Evolutionary conservation across 2,329 filamentous ascomycete genomes (phyloP).

Genomic region (Graphiopsis chlorocephala): DNA sequence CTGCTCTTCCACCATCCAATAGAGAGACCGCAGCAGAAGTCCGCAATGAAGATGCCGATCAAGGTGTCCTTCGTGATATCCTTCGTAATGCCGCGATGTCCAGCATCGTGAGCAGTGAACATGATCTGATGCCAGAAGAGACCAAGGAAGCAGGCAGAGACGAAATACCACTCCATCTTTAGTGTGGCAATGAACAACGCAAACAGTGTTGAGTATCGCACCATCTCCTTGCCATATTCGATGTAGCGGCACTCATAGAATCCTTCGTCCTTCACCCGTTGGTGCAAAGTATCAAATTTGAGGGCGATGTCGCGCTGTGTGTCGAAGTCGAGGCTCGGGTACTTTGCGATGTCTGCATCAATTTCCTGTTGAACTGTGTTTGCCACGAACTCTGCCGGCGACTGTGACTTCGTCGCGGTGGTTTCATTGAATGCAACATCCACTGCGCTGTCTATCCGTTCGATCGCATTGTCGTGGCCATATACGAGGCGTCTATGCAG

Average conservation of each 20-base stretch:
- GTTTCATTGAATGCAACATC: background rate
- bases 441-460: conserved; percentile 7
- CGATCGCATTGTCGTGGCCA: background rate
- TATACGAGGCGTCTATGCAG: background rate
- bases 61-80: conserved; percentile 58
- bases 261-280: conserved; percentile 54
- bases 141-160: conserved; percentile 59
- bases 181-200: conserved; percentile 48
- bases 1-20: conserved; percentile 68
- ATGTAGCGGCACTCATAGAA: conserved; percentile 59
- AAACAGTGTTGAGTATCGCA: conserved; percentile 56
- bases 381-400: conserved; percentile 34
- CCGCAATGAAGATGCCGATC: conserved; percentile 61
- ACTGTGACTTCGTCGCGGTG: background rate
- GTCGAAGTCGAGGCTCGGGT: conserved; percentile 54
- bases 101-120: conserved; percentile 65
- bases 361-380: conserved; percentile 38
- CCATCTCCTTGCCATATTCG: conserved; percentile 59
- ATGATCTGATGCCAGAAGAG: conserved; percentile 68
- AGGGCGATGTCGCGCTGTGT: conserved; percentile 55
- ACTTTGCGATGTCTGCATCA: conserved; percentile 35
- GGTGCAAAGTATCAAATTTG: conserved; percentile 58
- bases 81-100: conserved; percentile 60
- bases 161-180: conserved; percentile 53
- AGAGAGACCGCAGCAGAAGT: conserved; percentile 64